Evolutionary conservation across 1,284 basidiomycete genomes (phyloP).

Genomic region (Stygiomarasmius scandens): DNA sequence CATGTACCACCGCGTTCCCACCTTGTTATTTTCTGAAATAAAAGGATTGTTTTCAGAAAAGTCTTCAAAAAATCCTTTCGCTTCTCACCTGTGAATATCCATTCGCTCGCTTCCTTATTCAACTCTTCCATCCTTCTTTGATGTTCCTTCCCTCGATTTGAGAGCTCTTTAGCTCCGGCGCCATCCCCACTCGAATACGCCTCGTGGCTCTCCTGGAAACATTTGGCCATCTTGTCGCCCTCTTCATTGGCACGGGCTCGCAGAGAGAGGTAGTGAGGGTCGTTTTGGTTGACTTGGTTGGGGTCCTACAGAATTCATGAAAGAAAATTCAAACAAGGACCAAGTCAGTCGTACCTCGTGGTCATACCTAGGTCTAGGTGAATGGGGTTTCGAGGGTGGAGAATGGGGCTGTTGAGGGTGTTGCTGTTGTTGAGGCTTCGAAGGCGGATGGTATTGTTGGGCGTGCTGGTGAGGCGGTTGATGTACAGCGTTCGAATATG

Average conservation of each 20-base stretch:
- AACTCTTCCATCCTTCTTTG: constrained; percentile 79
- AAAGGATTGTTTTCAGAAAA: not conserved
- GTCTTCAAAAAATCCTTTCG: not conserved
- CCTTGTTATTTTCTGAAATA: constrained; percentile 79
- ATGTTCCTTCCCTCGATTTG: constrained; percentile 82
- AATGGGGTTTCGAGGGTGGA: not conserved
- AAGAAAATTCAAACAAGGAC: not conserved
- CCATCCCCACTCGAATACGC: constrained; percentile 77
- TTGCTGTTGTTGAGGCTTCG: not conserved
- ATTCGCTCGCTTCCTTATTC: constrained; percentile 85
- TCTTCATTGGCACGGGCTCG: constrained; percentile 75
- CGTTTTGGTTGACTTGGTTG: constrained; percentile 69
- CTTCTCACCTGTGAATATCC: constrained; percentile 80
- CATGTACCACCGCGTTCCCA: constrained; percentile 25
- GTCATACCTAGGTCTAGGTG: constrained; percentile 8
- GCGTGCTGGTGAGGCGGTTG: constrained; percentile 6
- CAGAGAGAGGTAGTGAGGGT: constrained; percentile 69
- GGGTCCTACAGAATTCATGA: constrained; percentile 49
- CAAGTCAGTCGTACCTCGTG: not conserved
- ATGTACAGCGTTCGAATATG: constrained; percentile 9
- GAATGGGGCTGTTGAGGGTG: constrained; percentile 10
- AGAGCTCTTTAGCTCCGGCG: constrained; percentile 81
- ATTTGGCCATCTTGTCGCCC: constrained; percentile 73
- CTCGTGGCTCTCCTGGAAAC: constrained; percentile 66
- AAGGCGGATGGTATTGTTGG: constrained; percentile 7